phyloP scores from a whole-genome alignment of 176 grass and related monocot genomes.

The Cenchrus americanus region DNA sequence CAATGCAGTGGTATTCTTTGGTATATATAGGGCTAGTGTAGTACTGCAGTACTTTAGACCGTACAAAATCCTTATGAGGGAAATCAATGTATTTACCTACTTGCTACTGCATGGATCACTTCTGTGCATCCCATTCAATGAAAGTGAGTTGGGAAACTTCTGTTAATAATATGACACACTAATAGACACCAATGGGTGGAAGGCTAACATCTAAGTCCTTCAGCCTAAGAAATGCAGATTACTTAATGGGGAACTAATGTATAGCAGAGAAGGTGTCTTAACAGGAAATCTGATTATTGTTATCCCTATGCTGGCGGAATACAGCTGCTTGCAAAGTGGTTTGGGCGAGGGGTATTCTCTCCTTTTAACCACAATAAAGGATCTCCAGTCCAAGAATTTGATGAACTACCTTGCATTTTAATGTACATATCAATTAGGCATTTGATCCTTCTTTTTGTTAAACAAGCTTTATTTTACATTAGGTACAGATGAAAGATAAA shows the following conservation, averaged over 20 bases:
- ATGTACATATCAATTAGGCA: not conserved
- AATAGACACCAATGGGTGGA: not conserved
- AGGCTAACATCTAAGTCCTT: not conserved
- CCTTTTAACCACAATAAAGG: not conserved
- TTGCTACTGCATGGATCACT: not conserved
- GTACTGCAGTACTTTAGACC: not conserved
- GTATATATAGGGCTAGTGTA: slow-evolving; percentile 16
- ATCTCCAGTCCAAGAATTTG: not conserved
- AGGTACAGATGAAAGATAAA: not conserved
- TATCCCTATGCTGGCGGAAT: not conserved
- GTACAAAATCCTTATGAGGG: not conserved
- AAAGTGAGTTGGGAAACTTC: not conserved
- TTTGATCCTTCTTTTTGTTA: not conserved
- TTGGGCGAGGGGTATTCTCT: no score
- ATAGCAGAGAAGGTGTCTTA: not conserved
- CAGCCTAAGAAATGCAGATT: not conserved
- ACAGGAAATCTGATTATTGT: not conserved
- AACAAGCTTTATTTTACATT: slow-evolving; percentile 7
- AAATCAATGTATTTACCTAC: not conserved
- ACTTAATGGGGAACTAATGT: not conserved
- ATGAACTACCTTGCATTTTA: not conserved
- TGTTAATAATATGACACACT: not conserved
- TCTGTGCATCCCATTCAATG: not conserved
- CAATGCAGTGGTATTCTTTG: not conserved
- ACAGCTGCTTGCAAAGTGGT: not conserved